Conservation (phyloP, 495 filamentous ascomycete species). For the Friedmanniomyces endolithicus region DNA sequence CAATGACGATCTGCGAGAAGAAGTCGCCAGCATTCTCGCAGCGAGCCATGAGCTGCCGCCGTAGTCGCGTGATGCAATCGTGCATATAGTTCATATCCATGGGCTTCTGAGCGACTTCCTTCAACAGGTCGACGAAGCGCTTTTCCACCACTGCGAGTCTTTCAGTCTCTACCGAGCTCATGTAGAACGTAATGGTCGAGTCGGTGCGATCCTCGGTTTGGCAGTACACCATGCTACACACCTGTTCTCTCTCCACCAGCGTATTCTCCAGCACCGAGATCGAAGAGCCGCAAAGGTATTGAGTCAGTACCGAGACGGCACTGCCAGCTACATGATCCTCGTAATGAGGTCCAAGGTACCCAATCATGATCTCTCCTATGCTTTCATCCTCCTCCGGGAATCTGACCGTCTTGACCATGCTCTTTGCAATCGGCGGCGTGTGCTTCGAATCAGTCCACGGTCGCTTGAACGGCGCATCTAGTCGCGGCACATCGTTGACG, state of each 20-base stretch:
- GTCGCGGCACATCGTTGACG: constrained; percentile 61
- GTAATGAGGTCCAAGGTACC: constrained; percentile 72
- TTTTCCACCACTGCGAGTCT: constrained; percentile 73
- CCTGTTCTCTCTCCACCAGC: constrained; percentile 84
- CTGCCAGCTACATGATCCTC: constrained; percentile 41
- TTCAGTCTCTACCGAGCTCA: constrained; percentile 75
- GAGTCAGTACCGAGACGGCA: constrained; percentile 63
- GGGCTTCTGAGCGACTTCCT: constrained; percentile 62
- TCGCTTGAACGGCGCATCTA: constrained; percentile 63
- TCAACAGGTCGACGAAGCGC: constrained; percentile 70
- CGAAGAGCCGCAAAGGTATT: constrained; percentile 83
- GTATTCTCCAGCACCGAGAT: constrained; percentile 83
- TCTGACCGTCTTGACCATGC: constrained; percentile 60
- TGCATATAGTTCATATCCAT: constrained; percentile 80
- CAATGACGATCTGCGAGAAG: constrained; percentile 70
- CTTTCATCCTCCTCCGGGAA: constrained; percentile 97
- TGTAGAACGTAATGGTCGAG: constrained; percentile 66
- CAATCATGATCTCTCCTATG: constrained; percentile 69
- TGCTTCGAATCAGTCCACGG: constrained; percentile 84
- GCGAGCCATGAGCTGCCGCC: constrained; percentile 63
- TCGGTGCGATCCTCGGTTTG: constrained; percentile 65
- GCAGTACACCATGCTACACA: constrained; percentile 71
- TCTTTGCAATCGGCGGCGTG: constrained; percentile 55
- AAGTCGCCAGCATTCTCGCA: constrained; percentile 63
- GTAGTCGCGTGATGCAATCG: constrained; percentile 70